Evolutionary conservation across 2,329 filamentous ascomycete species (phyloP), one percentile per base, ranked within the genome.

Genomic region (Aquanectria penicillioides): DNA sequence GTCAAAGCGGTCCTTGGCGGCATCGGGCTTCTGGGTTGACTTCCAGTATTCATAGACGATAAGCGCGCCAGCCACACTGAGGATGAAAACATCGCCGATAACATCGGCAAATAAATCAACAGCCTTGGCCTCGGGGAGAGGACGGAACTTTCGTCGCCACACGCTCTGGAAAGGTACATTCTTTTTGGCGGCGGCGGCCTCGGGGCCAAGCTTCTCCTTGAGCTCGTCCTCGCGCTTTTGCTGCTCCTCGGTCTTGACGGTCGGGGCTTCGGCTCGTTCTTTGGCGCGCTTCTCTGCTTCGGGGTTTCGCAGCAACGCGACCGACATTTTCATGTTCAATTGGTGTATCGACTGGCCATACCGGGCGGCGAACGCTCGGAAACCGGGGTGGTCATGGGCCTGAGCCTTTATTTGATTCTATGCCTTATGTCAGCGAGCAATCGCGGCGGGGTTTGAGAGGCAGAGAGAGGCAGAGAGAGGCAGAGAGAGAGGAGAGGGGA

Each of bases 51-150:
- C 87, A 71, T 86, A 89, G 29, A 88, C 74, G 54, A 89, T 81
- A 46, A 89, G 71, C 17, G 73, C 80, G 12, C 79, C 77, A 6
- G 86, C 87, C 22, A 89, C 86, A 6, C 80, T 69, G 17, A 89
- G 78, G 59, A 89, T 89, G 69, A 89, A 89, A 13, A 78, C 76
- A 63, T 89, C 87, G 34, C 87, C 87, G 46, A 86, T 76, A 13
- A 89, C 86, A 67, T 89, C 87, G 36, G 87, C 87, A 66, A 89
- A 89, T 7, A 89, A 75, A 67, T 89, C 86, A 10, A 89, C 87
- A 8, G 87, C 87, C 73, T 89, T 89, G 13, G 74, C 79, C 69
- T 89, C 87, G 9, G 87, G 86, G n/a, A 89, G 75, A 6, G 86
- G 74, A 48, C 87, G 78, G 69, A 89, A 89, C 68, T 84, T 86